These are phyloP conservation scores for Vitis riparia DNA, from an alignment of 164 flowering plant genomes.

Conservation along the genomic window DNA sequence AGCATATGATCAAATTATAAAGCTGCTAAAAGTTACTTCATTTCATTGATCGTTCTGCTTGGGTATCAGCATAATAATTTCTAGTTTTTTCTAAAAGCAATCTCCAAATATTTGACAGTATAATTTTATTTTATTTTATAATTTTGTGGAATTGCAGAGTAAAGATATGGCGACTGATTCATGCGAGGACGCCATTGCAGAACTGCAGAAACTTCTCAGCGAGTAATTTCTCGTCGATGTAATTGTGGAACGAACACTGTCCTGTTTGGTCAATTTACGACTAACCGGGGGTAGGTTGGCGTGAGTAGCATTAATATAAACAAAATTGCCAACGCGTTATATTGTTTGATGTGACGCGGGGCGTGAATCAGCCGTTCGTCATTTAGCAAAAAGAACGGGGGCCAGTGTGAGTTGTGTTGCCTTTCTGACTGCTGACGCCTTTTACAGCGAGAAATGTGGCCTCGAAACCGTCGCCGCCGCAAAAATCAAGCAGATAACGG, in stretches of 20 bases:
- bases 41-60: no score
- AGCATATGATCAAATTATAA: no score
- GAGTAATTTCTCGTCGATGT: constrained; percentile 12
- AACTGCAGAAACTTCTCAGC: constrained; percentile 67
- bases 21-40: no score
- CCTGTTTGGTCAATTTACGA: background rate
- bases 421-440: background rate
- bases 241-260: background rate
- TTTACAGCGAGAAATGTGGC: constrained; percentile 44
- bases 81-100: no score
- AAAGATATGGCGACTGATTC: constrained; percentile 43
- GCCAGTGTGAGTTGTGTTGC: no score
- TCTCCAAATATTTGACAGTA: no score
- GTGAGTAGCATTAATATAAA: background rate
- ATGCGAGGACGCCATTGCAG: constrained; percentile 64
- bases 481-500: constrained; percentile 52
- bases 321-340: background rate
- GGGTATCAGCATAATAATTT: no score
- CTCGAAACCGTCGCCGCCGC: constrained; percentile 49
- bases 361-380: background rate
- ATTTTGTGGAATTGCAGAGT: constrained; percentile 26
- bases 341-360: background rate
- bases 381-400: no score
- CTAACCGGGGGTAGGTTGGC: no score
- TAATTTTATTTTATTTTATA: no score